These are phyloP conservation scores for Cyclotella kingstonii DNA, from an alignment of 108 stramenopile genomes.

Conservation along the genomic window DNA sequence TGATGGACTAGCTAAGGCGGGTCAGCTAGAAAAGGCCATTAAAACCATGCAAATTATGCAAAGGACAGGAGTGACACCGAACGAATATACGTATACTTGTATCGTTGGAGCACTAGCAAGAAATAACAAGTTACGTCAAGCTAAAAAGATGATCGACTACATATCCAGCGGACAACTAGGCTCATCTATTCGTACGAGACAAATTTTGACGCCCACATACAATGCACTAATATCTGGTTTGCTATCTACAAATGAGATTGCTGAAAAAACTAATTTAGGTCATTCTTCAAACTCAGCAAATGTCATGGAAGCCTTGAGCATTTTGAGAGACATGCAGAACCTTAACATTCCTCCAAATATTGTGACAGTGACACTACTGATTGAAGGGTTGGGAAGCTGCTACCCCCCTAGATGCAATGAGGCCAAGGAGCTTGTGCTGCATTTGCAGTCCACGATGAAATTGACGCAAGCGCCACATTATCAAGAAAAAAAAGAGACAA, in stretches of 20 bases:
- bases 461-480: not conserved
- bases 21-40: slow-evolving; percentile 57
- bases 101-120: slow-evolving; percentile 71
- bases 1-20: slow-evolving; percentile 70
- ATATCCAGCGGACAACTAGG: slow-evolving; percentile 11
- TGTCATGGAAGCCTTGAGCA: slow-evolving; percentile 51
- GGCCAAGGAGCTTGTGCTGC: slow-evolving; percentile 54
- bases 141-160: slow-evolving; percentile 57
- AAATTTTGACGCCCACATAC: slow-evolving; percentile 40
- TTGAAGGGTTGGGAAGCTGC: slow-evolving; percentile 70
- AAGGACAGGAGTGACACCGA: slow-evolving; percentile 56
- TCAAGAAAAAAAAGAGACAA: not conserved
- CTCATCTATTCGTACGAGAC: slow-evolving; percentile 23
- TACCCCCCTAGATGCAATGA: slow-evolving; percentile 57
- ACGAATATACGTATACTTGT: slow-evolving; percentile 76
- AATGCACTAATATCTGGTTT: slow-evolving; percentile 79
- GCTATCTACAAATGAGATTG: slow-evolving; percentile 17
- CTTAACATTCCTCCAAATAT: slow-evolving; percentile 56
- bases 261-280: slow-evolving; percentile 2
- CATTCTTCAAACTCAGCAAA: slow-evolving; percentile 14
- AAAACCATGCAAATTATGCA: slow-evolving; percentile 58
- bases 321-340: slow-evolving; percentile 59
- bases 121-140: slow-evolving; percentile 52
- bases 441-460: slow-evolving; percentile 33
- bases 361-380: slow-evolving; percentile 53